Base-by-base conservation (phyloP, 345 rosid genomes). In the Passiflora organensis region DNA sequence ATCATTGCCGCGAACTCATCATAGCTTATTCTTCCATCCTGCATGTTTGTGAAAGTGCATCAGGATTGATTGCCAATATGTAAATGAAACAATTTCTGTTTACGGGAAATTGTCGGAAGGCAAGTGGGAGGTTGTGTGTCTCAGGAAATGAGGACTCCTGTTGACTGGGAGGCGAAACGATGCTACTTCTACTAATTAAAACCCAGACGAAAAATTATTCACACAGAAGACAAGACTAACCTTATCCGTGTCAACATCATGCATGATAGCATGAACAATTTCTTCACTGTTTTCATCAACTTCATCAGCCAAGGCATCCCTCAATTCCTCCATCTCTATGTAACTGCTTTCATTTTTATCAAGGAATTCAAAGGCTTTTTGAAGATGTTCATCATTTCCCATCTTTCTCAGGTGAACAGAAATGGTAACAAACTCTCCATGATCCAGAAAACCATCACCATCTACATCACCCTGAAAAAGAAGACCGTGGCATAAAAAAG, bases 371-470 rank as follows among this genome's bases (percentile, higher is more conserved):
- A 69, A 69, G 60, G 74, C 65, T 39, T 63, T 59, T 20, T 13
- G 74, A 23, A 69, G 69, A 56, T 69, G 74, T 12, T 69, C 69
- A n/a, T 69, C 74, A 16, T 63, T 48, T 10, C 69, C 74, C 64
- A 69, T 69, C 47, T 48, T 69, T 59, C 22, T 63, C 36, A 69
- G 52, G 55, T 69, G 74, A 53, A 69, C 69, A 8, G 69, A 52
- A 21, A 69, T 69, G 46, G 69, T 53, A 13, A 69, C 53, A 34
- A 63, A 69, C 48, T 69, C 74, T 10, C 52, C 64, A 17, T 69
- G 63, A 48, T 69, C 74, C 28, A 69, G 47, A 59, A 58, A 45
- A 0, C 74, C 74, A 42, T 69, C 74, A 20, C 57, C 39, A 58
- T 69, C 74, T 37, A 58, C 39, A 43, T 69, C 74, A 52, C 74